Conservation (phyloP, 345 rosid species). For the Eucalyptus sp. region DNA sequence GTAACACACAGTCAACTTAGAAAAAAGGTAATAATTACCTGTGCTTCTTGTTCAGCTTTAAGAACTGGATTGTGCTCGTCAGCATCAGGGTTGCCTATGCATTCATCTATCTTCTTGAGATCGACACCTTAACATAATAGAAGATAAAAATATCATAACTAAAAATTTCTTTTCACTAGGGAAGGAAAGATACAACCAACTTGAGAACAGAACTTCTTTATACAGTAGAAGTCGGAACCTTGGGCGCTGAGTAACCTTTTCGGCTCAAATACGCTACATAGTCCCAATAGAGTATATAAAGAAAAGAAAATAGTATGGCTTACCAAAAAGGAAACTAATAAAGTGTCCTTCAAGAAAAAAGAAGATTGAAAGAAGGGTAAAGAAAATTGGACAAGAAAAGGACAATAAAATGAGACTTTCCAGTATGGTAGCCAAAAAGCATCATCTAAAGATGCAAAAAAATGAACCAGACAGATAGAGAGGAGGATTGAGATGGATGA, state of each 20-base stretch:
- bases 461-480: neutral
- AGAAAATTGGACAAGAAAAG: neutral
- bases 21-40: neutral
- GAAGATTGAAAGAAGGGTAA: neutral
- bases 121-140: neutral
- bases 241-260: neutral
- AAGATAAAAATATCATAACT: neutral
- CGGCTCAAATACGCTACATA: neutral
- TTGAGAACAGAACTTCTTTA: neutral
- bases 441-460: neutral
- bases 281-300: neutral
- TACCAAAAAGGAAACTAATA: neutral
- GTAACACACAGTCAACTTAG: neutral
- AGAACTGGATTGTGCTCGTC: slow-evolving; percentile 17
- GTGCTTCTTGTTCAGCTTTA: slow-evolving; percentile 30
- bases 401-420: neutral
- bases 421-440: neutral
- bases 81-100: slow-evolving; percentile 24
- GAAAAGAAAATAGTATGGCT: neutral
- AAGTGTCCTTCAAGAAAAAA: neutral
- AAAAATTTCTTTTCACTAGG: neutral
- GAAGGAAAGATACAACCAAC: neutral
- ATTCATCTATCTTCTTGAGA: slow-evolving; percentile 21
- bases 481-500: neutral
- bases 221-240: neutral